A percentile compares a stretch with the other conserved stretches of the same genome.
phyloP scores from a whole-genome alignment of 257 asterid species.

The Solanum appendiculatum region DNA sequence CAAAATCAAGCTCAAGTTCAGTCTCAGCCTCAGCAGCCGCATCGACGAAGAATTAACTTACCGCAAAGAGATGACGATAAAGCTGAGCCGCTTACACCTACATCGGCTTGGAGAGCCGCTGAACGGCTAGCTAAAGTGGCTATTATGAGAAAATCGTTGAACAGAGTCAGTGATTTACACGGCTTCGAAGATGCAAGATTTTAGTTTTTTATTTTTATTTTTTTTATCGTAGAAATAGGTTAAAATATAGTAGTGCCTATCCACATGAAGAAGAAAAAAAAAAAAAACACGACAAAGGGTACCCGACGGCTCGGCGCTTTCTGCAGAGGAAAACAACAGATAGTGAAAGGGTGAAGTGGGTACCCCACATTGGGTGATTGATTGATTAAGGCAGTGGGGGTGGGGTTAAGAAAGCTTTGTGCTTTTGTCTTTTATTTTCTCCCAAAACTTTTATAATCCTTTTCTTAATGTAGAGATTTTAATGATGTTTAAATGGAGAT shows the following conservation, averaged over 20 bases:
- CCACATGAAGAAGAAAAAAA: conserved; percentile 19
- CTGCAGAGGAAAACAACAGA: conserved; percentile 19
- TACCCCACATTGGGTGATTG: conserved; percentile 31
- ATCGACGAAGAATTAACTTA: conserved; percentile 14
- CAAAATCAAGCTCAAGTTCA: conserved; percentile 11
- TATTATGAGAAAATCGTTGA: conserved; percentile 84
- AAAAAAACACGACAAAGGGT: conserved; percentile 3
- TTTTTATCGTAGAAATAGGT: background rate
- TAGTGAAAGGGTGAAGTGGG: conserved; percentile 5
- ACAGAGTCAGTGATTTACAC: conserved; percentile 91
- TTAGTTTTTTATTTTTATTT: conserved; percentile 15
- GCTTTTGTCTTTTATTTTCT: conserved; percentile 16
- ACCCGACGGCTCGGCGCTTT: conserved; percentile 39
- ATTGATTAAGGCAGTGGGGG: conserved; percentile 11
- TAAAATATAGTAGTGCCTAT: background rate
- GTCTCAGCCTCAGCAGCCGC: conserved; percentile 3
- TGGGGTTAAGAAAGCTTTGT: background rate
- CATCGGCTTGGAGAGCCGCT: conserved; percentile 99
- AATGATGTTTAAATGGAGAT: conserved; percentile 15
- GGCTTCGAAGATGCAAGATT: conserved; percentile 98
- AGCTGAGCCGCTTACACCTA: conserved; percentile 87
- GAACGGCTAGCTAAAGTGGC: conserved; percentile 99
- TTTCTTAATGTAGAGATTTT: conserved; percentile 16
- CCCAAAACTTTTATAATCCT: background rate
- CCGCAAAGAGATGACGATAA: conserved; percentile 33